phyloP scores from a whole-genome alignment of 2,329 filamentous ascomycete species.

The Domatiomyces catenatus region DNA sequence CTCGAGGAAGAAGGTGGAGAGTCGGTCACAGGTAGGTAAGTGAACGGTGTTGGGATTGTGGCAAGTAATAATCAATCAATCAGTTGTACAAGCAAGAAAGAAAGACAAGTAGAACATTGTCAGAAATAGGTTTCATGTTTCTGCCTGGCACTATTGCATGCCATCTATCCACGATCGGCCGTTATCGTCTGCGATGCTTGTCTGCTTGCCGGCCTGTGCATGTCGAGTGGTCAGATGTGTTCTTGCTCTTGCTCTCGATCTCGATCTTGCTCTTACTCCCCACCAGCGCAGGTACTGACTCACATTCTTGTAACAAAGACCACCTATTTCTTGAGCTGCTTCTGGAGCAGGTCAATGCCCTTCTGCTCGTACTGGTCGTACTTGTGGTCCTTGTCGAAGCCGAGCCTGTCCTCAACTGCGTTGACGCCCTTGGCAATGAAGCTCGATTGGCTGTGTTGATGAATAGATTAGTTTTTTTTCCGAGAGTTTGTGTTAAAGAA shows the following conservation, averaged over 20 bases:
- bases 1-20: not conserved
- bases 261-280: too few relatives aligned
- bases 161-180: not conserved
- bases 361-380: conserved; percentile 1
- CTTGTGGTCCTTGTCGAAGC: conserved; percentile 1
- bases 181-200: not conserved
- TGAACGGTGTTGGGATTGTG: not conserved
- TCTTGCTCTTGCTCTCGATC: too few relatives aligned
- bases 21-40: too few relatives aligned
- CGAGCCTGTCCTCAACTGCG: not conserved
- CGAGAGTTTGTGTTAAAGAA: too few relatives aligned
- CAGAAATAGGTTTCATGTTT: too few relatives aligned
- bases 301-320: not conserved
- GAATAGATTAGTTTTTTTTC: not conserved
- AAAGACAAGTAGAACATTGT: too few relatives aligned
- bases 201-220: not conserved
- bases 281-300: not conserved
- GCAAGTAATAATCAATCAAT: too few relatives aligned
- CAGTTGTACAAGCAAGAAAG: too few relatives aligned
- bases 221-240: not conserved
- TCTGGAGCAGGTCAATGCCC: not conserved
- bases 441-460: not conserved
- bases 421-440: not conserved
- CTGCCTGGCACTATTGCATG: not conserved
- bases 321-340: not conserved